A percentile compares a stretch with the other conserved stretches of the same genome.
Evolutionary conservation across 305 asterid genomes (phyloP).

Genomic region (Striga hermonthica): DNA sequence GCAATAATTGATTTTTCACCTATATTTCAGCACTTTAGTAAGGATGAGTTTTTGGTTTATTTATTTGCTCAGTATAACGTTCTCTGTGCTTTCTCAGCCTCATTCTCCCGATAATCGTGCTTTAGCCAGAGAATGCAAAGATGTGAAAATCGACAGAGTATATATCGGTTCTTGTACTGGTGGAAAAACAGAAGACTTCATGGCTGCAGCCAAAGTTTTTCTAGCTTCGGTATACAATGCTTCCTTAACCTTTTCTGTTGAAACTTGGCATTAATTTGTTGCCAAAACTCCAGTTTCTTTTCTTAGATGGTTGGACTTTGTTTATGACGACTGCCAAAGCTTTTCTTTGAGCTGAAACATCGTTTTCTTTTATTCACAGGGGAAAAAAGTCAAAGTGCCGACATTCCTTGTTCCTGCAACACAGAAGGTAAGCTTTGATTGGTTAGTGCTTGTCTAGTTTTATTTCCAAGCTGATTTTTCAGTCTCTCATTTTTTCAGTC

Average conservation of each 20-base stretch:
- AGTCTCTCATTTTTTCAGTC: not conserved
- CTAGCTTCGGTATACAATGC: conserved; percentile 65
- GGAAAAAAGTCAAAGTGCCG: conserved; percentile 91
- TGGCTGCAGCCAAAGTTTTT: conserved; percentile 91
- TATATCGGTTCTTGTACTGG: conserved; percentile 93
- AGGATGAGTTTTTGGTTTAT: no score
- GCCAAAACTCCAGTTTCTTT: not conserved
- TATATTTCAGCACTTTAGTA: no score
- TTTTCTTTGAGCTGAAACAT: conserved; percentile 20
- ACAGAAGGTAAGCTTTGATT: conserved; percentile 60
- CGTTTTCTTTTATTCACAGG: conserved; percentile 43
- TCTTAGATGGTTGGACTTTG: not conserved
- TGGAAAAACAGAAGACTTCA: conserved; percentile 91
- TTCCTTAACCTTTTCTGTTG: conserved; percentile 8
- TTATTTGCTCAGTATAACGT: conserved; percentile 1
- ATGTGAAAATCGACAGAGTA: conserved; percentile 84
- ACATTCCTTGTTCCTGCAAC: conserved; percentile 92
- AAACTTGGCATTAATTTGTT: not conserved
- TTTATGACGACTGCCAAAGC: not conserved
- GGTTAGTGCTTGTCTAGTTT: not conserved
- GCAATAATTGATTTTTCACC: no score
- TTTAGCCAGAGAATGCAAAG: conserved; percentile 89
- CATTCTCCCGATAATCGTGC: conserved; percentile 95
- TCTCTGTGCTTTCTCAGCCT: conserved; percentile 49
- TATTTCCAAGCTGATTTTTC: not conserved